These are phyloP conservation scores for Botrytis hyacinthi DNA, from an alignment of 2,329 filamentous ascomycete genomes.

Conservation along the genomic window DNA sequence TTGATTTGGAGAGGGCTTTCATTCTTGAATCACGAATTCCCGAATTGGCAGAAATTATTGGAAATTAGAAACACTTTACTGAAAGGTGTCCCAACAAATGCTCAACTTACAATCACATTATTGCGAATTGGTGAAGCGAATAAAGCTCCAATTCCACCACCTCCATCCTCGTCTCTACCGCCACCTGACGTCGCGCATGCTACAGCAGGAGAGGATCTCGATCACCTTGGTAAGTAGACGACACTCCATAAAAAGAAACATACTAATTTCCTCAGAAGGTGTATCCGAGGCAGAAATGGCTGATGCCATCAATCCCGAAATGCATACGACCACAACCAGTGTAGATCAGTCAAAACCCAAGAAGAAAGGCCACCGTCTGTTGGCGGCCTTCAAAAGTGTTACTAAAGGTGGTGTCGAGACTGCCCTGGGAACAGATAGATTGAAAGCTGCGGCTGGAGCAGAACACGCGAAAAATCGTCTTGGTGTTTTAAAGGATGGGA, in stretches of 20 bases:
- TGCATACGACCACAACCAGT: constrained; percentile 31
- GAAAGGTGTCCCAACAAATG: constrained; percentile 81
- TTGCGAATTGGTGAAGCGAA: constrained; percentile 80
- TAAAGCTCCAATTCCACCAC: constrained; percentile 71
- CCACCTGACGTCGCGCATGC: constrained; percentile 44
- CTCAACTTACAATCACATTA: constrained; percentile 77
- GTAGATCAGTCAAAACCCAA: constrained; percentile 26
- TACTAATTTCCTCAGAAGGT: constrained; percentile 30
- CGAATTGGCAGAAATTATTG: constrained; percentile 72
- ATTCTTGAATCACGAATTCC: constrained; percentile 60
- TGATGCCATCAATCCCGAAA: constrained; percentile 44
- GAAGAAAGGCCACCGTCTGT: constrained; percentile 35
- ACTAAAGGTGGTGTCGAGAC: constrained; percentile 68
- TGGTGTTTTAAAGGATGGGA: constrained; percentile 58
- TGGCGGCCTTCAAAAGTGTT: constrained; percentile 63
- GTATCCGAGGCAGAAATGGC: constrained; percentile 35
- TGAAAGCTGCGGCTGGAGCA: constrained; percentile 58
- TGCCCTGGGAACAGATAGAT: constrained; percentile 66
- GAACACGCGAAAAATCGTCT: constrained; percentile 66
- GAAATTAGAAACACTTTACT: constrained; percentile 74
- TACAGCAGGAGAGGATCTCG: constrained; percentile 52
- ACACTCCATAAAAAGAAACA: not conserved
- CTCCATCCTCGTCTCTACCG: constrained; percentile 46
- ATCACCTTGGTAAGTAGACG: constrained; percentile 47
- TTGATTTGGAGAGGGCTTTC: constrained; percentile 59